phyloP scores from a whole-genome alignment of 345 rosid genomes.

The Isatis tinctoria region DNA sequence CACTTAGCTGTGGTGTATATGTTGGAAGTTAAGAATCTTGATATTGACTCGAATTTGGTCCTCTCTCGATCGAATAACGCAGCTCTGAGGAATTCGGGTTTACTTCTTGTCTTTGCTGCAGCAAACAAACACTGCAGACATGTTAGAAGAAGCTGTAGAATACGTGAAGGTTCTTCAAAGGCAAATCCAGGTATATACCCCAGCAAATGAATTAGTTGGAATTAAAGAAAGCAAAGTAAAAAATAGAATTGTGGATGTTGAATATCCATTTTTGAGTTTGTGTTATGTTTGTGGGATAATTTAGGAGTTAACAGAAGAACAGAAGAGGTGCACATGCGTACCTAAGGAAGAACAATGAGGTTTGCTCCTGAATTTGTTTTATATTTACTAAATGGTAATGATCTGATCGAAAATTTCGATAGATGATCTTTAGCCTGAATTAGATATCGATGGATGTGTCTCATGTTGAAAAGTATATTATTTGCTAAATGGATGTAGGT shows the following conservation, averaged over 20 bases:
- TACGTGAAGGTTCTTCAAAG: slow-evolving; percentile 68
- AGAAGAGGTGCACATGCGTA: slow-evolving; percentile 58
- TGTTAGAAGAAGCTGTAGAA: slow-evolving; percentile 79
- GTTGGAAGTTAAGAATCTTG: background rate
- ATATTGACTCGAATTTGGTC: background rate
- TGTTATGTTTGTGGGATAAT: slow-evolving; percentile 2
- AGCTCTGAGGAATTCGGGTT: background rate
- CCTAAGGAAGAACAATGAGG: slow-evolving; percentile 37
- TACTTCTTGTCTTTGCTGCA: slow-evolving; percentile 33
- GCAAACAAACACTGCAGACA: slow-evolving; percentile 92
- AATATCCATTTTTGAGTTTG: background rate
- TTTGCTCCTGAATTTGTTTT: background rate
- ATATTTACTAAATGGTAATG: background rate
- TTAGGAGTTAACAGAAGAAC: slow-evolving; percentile 69
- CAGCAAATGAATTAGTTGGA: background rate
- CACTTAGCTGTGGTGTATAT: background rate
- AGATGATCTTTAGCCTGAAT: slow-evolving; percentile 10
- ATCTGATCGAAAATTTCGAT: slow-evolving; percentile 3
- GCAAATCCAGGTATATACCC: slow-evolving; percentile 58
- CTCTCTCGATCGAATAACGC: background rate
- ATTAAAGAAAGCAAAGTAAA: too few species aligned
- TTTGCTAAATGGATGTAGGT: slow-evolving; percentile 13
- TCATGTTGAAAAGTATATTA: background rate
- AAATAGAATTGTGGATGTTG: background rate
- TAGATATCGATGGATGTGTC: background rate